Percentiles rank a stretch among this genome's conserved stretches.
Evolutionary conservation across 2,329 filamentous ascomycete species (phyloP).

Genomic region (Trichophyton simii): DNA sequence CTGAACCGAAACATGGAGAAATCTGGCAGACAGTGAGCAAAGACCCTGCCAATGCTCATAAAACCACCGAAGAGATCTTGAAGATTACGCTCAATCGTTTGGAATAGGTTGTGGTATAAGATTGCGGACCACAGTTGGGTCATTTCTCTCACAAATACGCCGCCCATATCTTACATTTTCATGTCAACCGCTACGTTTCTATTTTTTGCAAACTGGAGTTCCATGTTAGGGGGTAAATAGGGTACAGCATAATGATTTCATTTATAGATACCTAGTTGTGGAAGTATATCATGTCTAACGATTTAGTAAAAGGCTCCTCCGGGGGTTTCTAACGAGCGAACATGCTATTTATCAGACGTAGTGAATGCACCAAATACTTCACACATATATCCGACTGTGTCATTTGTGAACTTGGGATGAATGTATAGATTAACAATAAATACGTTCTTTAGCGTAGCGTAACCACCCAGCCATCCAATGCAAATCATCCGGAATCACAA

Average conservation of each 20-base stretch:
- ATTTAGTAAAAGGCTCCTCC: neutral
- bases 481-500: neutral
- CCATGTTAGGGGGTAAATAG: neutral
- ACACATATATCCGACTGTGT: too few species aligned
- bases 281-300: neutral
- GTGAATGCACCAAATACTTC: neutral
- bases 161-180: neutral
- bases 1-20: slow-evolving; percentile 86
- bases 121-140: too few species aligned
- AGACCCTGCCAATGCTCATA: slow-evolving; percentile 66
- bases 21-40: slow-evolving; percentile 79
- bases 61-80: slow-evolving; percentile 66
- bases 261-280: neutral
- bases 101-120: neutral
- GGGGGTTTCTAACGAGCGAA: too few species aligned
- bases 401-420: too few species aligned
- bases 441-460: too few species aligned
- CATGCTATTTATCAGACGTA: neutral
- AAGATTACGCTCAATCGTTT: slow-evolving; percentile 48
- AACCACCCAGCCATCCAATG: neutral
- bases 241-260: neutral
- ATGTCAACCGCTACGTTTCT: neutral
- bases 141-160: neutral
- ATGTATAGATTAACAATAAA: too few species aligned
- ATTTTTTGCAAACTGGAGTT: neutral